These are phyloP conservation scores for Pythium graminicola DNA, from an alignment of 352 stramenopile species.

Conservation along the genomic window DNA sequence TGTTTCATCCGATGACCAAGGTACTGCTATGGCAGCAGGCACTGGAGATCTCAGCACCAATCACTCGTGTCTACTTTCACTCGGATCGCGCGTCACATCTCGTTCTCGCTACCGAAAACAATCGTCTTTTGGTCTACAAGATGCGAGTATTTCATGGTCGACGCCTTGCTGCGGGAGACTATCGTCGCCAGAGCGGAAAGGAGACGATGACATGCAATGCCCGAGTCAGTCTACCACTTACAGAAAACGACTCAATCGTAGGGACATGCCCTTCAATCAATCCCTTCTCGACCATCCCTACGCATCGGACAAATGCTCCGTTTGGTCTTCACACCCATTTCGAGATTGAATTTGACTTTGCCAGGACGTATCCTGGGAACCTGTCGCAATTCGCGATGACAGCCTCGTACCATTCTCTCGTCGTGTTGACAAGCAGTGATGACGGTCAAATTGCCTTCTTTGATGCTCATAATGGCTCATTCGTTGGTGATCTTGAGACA, in stretches of 20 bases:
- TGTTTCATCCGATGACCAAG: constrained; percentile 10
- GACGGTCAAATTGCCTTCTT: constrained; percentile 9
- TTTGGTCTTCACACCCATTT: constrained; percentile 16
- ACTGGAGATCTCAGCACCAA: constrained; percentile 4
- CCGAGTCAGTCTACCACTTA: not conserved
- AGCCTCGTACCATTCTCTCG: constrained; percentile 10
- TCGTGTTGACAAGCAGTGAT: constrained; percentile 6
- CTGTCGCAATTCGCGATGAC: not conserved
- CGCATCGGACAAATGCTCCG: not conserved
- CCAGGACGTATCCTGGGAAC: not conserved
- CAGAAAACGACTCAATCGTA: not conserved
- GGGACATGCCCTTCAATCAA: not conserved
- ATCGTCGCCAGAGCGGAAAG: constrained; percentile 7
- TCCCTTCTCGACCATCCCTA: not conserved
- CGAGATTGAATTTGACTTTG: constrained; percentile 17
- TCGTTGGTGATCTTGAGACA: constrained; percentile 3
- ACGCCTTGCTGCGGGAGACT: constrained; percentile 18
- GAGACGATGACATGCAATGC: constrained; percentile 8
- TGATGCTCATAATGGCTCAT: constrained; percentile 14
- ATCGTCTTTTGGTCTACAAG: constrained; percentile 14
- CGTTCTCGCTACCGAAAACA: constrained; percentile 5
- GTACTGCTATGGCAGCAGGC: constrained; percentile 17
- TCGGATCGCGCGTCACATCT: constrained; percentile 18
- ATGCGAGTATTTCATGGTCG: constrained; percentile 20
- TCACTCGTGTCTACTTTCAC: constrained; percentile 15